phyloP scores from a whole-genome alignment of 768 basidiomycete genomes.

The Rossbeevera mucosa region DNA sequence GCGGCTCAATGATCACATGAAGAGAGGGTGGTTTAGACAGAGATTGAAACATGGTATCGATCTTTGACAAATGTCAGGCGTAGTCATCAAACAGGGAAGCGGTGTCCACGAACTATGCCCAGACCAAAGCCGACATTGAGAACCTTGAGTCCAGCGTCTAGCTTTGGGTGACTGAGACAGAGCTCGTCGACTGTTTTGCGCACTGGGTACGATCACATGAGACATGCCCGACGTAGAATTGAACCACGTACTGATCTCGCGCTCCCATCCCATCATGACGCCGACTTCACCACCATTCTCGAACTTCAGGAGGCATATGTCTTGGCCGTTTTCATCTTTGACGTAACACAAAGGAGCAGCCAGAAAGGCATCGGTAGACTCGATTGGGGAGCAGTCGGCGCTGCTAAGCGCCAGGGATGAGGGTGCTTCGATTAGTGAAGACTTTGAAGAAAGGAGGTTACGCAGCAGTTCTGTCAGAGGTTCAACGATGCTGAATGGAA shows the following conservation, averaged over 20 bases:
- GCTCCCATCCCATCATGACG: slow-evolving; percentile 99
- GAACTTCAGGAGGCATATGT: slow-evolving; percentile 68
- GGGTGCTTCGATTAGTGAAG: slow-evolving; percentile 21
- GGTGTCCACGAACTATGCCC: slow-evolving; percentile 61
- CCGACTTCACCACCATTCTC: slow-evolving; percentile 74
- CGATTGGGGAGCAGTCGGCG: slow-evolving; percentile 52
- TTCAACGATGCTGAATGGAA: slow-evolving; percentile 6
- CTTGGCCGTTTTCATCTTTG: slow-evolving; percentile 69
- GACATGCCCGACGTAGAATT: slow-evolving; percentile 1
- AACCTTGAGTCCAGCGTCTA: slow-evolving; percentile 49
- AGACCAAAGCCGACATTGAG: slow-evolving; percentile 94
- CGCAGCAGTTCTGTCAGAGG: slow-evolving; percentile 61
- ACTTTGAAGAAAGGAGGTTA: slow-evolving; percentile 50
- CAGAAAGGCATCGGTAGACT: slow-evolving; percentile 67
- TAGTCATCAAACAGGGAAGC: background rate
- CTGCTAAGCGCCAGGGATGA: slow-evolving; percentile 42
- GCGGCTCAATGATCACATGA: slow-evolving; percentile 93
- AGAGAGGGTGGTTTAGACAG: slow-evolving; percentile 52
- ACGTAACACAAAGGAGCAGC: slow-evolving; percentile 63
- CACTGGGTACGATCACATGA: slow-evolving; percentile 47
- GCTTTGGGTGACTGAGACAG: slow-evolving; percentile 48
- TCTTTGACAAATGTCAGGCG: slow-evolving; percentile 41
- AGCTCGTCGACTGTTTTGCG: slow-evolving; percentile 66
- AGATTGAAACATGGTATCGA: slow-evolving; percentile 77
- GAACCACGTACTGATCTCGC: slow-evolving; percentile 56